Conservation (phyloP, 1,139 yeast species). For the Geotrichum klebahnii region DNA sequence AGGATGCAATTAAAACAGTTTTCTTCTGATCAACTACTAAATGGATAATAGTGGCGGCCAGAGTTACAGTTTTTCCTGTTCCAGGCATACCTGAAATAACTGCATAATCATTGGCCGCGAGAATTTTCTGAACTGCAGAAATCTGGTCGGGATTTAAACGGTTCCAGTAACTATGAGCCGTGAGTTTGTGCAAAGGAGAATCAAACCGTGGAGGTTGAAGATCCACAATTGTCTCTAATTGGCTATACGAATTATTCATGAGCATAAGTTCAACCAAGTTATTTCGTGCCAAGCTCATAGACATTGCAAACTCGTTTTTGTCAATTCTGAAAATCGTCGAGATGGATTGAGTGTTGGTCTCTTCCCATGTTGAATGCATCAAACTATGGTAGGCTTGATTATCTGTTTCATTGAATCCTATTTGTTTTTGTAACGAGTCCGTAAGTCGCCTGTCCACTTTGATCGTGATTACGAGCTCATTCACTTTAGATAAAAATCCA, state of each 20-base stretch:
- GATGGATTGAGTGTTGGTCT: not conserved
- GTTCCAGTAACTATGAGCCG: not conserved
- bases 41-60: constrained; percentile 65
- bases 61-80: constrained; percentile 95
- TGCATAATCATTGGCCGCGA: constrained; percentile 68
- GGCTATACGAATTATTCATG: constrained; percentile 6
- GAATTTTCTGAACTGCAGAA: constrained; percentile 60
- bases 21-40: constrained; percentile 56
- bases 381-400: constrained; percentile 54
- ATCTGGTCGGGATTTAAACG: constrained; percentile 64
- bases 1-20: constrained; percentile 73
- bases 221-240: constrained; percentile 9
- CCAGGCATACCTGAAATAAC: constrained; percentile 97
- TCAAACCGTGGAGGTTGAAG: constrained; percentile 9
- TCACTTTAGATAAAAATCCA: constrained; percentile 52
- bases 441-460: constrained; percentile 52
- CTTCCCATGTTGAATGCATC: constrained; percentile 26
- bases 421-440: constrained; percentile 43
- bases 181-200: not conserved
- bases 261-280: constrained; percentile 48
- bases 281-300: constrained; percentile 70
- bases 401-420: constrained; percentile 43
- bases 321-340: constrained; percentile 59
- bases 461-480: constrained; percentile 41
- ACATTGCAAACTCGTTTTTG: constrained; percentile 71